Evolutionary conservation across 148 eudicot genomes (phyloP).

Genomic region (Chenopodium suecicum): DNA sequence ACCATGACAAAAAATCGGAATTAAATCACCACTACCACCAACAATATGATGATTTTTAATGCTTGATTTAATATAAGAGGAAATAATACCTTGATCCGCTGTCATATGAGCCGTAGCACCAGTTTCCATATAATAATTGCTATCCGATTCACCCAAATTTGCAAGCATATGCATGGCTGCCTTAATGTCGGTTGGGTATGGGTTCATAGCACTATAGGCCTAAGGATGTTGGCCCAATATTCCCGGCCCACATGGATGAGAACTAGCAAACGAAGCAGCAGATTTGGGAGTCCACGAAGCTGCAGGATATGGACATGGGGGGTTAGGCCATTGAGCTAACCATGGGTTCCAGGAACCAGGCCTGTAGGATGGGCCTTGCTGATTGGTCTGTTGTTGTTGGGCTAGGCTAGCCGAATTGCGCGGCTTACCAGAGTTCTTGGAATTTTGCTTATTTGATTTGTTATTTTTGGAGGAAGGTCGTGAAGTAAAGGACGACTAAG

Average conservation of each 20-base stretch:
- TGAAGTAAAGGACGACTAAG: neutral
- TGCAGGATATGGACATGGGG: neutral
- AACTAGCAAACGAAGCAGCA: neutral
- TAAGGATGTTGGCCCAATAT: neutral
- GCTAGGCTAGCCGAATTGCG: neutral
- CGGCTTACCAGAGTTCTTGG: neutral
- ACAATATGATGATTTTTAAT: neutral
- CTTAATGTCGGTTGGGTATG: neutral
- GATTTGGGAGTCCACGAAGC: neutral
- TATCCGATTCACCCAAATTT: neutral
- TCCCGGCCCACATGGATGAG: neutral
- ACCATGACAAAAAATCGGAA: too few species aligned
- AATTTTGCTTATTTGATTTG: neutral
- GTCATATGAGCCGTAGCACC: neutral
- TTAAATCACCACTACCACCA: neutral
- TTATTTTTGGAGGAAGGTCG: neutral
- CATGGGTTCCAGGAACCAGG: neutral
- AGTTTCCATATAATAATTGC: neutral
- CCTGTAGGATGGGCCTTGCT: too few species aligned
- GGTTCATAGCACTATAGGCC: neutral
- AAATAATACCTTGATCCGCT: constrained; percentile 1
- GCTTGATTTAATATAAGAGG: neutral
- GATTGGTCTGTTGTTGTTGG: neutral
- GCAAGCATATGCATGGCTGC: neutral
- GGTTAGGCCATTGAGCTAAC: neutral